A percentile compares a stretch with the other conserved stretches of the same genome.
Evolutionary conservation across 805 yeast species (phyloP).

Genomic region (Brettanomyces bruxellensis): DNA sequence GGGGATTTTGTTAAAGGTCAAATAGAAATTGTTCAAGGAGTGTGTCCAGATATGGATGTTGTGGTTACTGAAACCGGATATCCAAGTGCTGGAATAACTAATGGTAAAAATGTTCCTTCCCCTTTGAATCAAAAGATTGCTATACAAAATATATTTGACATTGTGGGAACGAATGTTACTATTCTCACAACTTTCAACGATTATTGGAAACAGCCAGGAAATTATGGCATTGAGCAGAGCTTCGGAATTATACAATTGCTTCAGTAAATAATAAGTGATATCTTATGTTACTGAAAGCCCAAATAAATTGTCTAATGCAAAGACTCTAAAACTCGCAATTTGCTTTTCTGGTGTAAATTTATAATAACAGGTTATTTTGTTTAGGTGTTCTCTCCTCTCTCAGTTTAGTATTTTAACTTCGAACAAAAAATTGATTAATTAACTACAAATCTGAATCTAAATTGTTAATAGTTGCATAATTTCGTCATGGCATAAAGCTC

Average conservation of each 20-base stretch:
- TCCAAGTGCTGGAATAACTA: conserved; percentile 63
- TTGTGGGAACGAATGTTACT: conserved; percentile 51
- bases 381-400: too few species aligned
- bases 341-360: too few species aligned
- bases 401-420: background rate
- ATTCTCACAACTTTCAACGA: conserved; percentile 78
- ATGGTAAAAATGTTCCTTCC: conserved; percentile 70
- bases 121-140: conserved; percentile 65
- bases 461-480: too few species aligned
- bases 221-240: conserved; percentile 76
- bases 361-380: too few species aligned
- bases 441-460: too few species aligned
- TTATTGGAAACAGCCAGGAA: conserved; percentile 81
- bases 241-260: conserved; percentile 54
- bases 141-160: conserved; percentile 49
- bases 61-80: conserved; percentile 83
- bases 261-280: background rate
- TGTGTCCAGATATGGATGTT: conserved; percentile 46
- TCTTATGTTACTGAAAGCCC: too few species aligned
- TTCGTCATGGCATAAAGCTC: too few species aligned
- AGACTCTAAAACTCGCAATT: too few species aligned
- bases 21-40: conserved; percentile 38
- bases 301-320: too few species aligned
- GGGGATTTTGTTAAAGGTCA: conserved; percentile 67
- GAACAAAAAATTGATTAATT: too few species aligned